These are phyloP conservation scores for Selaginella tamariscina DNA, from an alignment of 75 land plant genomes.

Conservation along the genomic window DNA sequence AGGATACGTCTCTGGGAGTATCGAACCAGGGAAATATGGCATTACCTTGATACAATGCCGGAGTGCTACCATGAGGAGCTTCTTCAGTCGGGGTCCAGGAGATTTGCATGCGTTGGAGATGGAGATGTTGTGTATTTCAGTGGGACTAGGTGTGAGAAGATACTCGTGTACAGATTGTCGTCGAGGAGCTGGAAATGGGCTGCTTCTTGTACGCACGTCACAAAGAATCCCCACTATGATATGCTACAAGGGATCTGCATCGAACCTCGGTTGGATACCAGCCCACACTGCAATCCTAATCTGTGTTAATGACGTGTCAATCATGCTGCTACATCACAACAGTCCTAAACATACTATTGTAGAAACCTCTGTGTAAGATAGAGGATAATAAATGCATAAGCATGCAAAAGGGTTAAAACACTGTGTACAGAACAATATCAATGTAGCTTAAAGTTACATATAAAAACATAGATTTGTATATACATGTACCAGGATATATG, in stretches of 20 bases:
- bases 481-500: too few species aligned
- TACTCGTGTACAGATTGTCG: slow-evolving; percentile 13
- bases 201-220: slow-evolving; percentile 3
- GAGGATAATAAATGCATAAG: too few species aligned
- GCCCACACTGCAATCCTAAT: too few species aligned
- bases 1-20: slow-evolving; percentile 17
- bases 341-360: too few species aligned
- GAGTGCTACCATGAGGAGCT: slow-evolving; percentile 14
- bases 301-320: too few species aligned
- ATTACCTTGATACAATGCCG: slow-evolving; percentile 14
- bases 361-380: too few species aligned
- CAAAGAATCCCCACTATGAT: slow-evolving; percentile 15
- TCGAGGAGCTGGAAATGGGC: slow-evolving; percentile 15
- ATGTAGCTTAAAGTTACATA: too few species aligned
- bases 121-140: slow-evolving; percentile 19
- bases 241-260: slow-evolving; percentile 19
- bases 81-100: slow-evolving; percentile 13
- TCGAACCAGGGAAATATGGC: slow-evolving; percentile 8
- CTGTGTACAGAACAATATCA: too few species aligned
- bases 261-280: slow-evolving; percentile 9
- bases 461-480: too few species aligned
- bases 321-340: too few species aligned
- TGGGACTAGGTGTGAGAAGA: slow-evolving; percentile 16
- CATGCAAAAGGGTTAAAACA: too few species aligned
- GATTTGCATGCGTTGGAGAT: slow-evolving; percentile 21